Conservation (phyloP, 1,139 yeast species). For the Sugiyamaella paludigena region DNA sequence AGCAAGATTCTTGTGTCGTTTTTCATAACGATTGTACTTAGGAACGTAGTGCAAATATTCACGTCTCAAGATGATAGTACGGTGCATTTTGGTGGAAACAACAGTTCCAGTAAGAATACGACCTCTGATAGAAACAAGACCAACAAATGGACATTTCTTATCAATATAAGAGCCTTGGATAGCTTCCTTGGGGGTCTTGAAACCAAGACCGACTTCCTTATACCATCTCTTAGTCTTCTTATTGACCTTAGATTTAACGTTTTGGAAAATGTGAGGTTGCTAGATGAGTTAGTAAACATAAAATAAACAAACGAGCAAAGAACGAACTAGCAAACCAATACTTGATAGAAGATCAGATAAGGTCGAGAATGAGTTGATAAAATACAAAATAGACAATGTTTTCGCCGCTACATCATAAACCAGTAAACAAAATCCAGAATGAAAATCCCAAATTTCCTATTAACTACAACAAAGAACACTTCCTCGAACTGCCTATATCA, state of each 20-base stretch:
- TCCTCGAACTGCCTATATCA: too few species aligned
- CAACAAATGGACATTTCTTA: slow-evolving; percentile 99
- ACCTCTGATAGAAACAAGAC: slow-evolving; percentile 98
- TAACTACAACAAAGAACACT: too few species aligned
- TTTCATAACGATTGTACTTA: slow-evolving; percentile 99
- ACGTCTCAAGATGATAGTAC: slow-evolving; percentile 99
- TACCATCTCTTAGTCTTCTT: slow-evolving; percentile 99
- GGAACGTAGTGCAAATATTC: slow-evolving; percentile 99
- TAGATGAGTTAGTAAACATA: slow-evolving; percentile 34
- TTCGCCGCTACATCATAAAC: too few species aligned
- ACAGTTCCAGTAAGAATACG: slow-evolving; percentile 94
- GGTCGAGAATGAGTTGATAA: too few species aligned
- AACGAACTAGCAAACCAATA: too few species aligned
- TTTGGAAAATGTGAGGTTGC: slow-evolving; percentile 99
- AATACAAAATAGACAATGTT: too few species aligned
- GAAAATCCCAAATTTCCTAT: too few species aligned
- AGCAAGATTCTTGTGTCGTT: slow-evolving; percentile 99
- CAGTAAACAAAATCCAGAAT: too few species aligned
- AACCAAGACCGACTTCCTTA: slow-evolving; percentile 99
- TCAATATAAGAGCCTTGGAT: slow-evolving; percentile 98
- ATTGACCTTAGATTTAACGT: slow-evolving; percentile 99
- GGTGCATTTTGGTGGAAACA: slow-evolving; percentile 99
- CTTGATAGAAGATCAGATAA: neutral
- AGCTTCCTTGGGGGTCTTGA: slow-evolving; percentile 99
- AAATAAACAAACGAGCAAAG: too few species aligned